These are phyloP conservation scores for Sclerotinia minor DNA, from an alignment of 2,329 filamentous ascomycete species.

Conservation along the genomic window DNA sequence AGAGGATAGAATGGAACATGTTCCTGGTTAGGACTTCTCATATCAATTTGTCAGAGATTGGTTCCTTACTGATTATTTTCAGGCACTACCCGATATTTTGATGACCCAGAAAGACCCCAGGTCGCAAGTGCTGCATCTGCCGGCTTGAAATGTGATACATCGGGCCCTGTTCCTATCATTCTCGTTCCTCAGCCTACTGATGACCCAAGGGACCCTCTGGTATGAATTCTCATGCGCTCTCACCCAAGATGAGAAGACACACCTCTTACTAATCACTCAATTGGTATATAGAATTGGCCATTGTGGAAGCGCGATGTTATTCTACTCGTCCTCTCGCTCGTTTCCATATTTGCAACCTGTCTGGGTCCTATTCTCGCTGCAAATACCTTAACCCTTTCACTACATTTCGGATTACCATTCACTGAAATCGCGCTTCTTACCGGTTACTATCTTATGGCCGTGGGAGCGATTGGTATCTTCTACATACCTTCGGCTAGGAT, in stretches of 20 bases:
- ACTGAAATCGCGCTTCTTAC: conserved; percentile 80
- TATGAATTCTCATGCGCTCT: conserved; percentile 43
- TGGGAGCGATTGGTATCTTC: conserved; percentile 77
- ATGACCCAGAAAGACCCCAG: conserved; percentile 55
- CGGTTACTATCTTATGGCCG: conserved; percentile 82
- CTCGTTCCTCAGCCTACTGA: conserved; percentile 89
- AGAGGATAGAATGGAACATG: conserved; percentile 60
- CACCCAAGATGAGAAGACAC: neutral
- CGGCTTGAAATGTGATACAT: conserved; percentile 70
- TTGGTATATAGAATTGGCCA: conserved; percentile 68
- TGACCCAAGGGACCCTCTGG: conserved; percentile 84
- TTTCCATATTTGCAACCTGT: conserved; percentile 79
- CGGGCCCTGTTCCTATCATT: conserved; percentile 68
- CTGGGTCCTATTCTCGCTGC: conserved; percentile 85
- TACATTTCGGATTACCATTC: conserved; percentile 65
- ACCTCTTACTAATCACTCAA: conserved; percentile 24
- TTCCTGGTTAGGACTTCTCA: conserved; percentile 62
- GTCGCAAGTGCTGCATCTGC: conserved; percentile 44
- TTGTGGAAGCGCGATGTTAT: conserved; percentile 82
- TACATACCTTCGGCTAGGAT: conserved; percentile 86
- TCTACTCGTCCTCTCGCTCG: conserved; percentile 73
- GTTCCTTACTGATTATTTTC: conserved; percentile 9
- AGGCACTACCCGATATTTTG: conserved; percentile 66
- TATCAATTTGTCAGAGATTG: neutral
- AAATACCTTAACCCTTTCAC: conserved; percentile 76